Evolutionary conservation across 2,329 filamentous ascomycete species (phyloP), one percentile per base, ranked within the genome.

Genomic region (Beauveria medogensis): DNA sequence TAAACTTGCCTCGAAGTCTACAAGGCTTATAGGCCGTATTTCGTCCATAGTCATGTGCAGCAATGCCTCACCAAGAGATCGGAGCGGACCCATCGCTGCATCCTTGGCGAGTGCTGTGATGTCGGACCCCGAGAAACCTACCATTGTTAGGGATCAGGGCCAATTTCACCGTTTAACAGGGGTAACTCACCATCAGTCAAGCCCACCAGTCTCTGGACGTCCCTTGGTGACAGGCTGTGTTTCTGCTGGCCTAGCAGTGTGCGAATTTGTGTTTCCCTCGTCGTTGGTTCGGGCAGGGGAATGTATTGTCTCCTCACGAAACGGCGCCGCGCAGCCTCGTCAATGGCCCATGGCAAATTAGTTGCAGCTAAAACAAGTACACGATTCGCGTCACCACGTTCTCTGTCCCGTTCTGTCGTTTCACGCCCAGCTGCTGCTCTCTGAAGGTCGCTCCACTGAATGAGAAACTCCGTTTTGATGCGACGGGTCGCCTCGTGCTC

Each of bases 291-390:
- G 0, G 94, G 94, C 10, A 99, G 76, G 1, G 94, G 93, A 63
- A 99, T 99, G 71, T 99, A 99, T 73, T 97, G 94, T 62, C 94
- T 83, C 64, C 94, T 81, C 16, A 97, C 93, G 70, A 99, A 99
- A 55, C 94, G 82, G 61, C 94, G 81, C 62, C 94, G 82, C 1
- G 94, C 94, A 26, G 94, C 94, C 73, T 97, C 94, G 67, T 99
- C 94, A 67, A 99, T 97, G 40, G 92, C 92, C 94, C 94, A 99
- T 0, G 94, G 94, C 62, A 97, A 74, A 71, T 99, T 99, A 0
- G 94, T 99, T 22, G 94, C 94, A 1, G 94, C 94, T 41, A 99
- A 82, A 1, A 99, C 94, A 16, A 99, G 80, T 1, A 99, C 94
- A 57, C 93, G 82, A 64, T 87, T 94, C 5, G 92, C 85, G 73